phyloP scores from a whole-genome alignment of 768 basidiomycete species.

The Multifurca ochricompacta region DNA sequence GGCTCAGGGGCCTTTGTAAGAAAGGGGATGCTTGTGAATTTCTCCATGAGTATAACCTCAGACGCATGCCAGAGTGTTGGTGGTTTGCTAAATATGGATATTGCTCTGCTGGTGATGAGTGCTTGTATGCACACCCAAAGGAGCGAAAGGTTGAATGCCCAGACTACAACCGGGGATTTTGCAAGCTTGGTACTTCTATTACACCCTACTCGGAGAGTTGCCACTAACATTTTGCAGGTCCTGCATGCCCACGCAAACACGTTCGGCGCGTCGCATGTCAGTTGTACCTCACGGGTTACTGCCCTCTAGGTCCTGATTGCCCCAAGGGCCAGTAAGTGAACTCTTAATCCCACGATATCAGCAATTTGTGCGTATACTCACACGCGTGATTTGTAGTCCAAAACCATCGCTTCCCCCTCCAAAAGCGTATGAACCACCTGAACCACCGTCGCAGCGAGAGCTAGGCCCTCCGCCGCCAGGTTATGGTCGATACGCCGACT shows the following conservation, averaged over 20 bases:
- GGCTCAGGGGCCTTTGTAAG: slow-evolving; percentile 96
- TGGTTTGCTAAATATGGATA: slow-evolving; percentile 98
- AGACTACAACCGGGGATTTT: slow-evolving; percentile 94
- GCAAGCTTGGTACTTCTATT: slow-evolving; percentile 66
- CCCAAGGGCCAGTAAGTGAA: slow-evolving; percentile 76
- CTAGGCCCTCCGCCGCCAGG: slow-evolving; percentile 90
- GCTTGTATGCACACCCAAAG: slow-evolving; percentile 92
- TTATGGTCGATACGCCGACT: slow-evolving; percentile 77
- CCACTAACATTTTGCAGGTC: slow-evolving; percentile 43
- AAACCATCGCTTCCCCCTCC: slow-evolving; percentile 65
- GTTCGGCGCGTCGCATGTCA: slow-evolving; percentile 88
- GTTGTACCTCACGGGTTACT: slow-evolving; percentile 86
- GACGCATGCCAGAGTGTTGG: slow-evolving; percentile 98
- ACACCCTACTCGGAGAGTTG: slow-evolving; percentile 7
- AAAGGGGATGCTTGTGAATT: slow-evolving; percentile 98
- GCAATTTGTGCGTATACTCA: not conserved
- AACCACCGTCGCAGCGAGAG: slow-evolving; percentile 66
- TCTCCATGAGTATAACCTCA: slow-evolving; percentile 95
- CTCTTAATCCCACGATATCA: not conserved
- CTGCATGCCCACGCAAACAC: slow-evolving; percentile 85
- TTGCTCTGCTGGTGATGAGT: slow-evolving; percentile 95
- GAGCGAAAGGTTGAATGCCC: slow-evolving; percentile 89
- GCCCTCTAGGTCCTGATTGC: slow-evolving; percentile 85
- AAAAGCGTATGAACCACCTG: slow-evolving; percentile 70
- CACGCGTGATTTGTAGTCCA: slow-evolving; percentile 43